These are phyloP conservation scores for Neoboletus brunneissimus DNA, from an alignment of 768 basidiomycete genomes.

Conservation along the genomic window DNA sequence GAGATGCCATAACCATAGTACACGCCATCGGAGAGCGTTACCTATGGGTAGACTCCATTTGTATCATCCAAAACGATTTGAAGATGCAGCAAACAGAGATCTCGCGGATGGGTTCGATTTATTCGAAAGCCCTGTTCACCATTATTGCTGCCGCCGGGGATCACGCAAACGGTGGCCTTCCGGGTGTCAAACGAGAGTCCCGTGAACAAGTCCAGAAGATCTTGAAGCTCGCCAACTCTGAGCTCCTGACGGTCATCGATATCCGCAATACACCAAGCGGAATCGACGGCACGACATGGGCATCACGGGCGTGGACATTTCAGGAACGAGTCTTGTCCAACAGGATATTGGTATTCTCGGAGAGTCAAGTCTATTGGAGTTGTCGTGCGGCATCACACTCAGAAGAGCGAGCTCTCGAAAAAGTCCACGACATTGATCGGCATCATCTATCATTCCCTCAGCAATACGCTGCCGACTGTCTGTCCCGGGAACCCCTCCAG, in stretches of 20 bases:
- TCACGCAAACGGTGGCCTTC: constrained; percentile 10
- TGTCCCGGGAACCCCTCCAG: not conserved
- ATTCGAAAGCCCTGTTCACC: constrained; percentile 15
- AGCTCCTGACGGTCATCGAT: not conserved
- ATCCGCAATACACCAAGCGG: not conserved
- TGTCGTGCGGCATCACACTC: constrained; percentile 5
- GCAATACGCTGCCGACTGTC: not conserved
- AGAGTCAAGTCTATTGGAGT: constrained; percentile 17
- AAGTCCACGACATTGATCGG: not conserved
- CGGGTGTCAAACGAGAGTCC: constrained; percentile 3
- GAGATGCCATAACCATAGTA: constrained; percentile 20
- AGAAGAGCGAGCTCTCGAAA: constrained; percentile 14
- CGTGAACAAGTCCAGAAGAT: constrained; percentile 5
- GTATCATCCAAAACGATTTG: constrained; percentile 19
- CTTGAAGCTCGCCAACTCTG: not conserved
- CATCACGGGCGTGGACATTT: constrained; percentile 18
- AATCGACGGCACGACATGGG: constrained; percentile 8
- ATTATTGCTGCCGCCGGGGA: constrained; percentile 16
- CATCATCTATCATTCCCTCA: not conserved
- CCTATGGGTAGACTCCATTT: constrained; percentile 26
- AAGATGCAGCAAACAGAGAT: constrained; percentile 18
- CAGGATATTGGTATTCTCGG: constrained; percentile 17
- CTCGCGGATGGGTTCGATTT: constrained; percentile 18
- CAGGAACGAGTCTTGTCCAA: constrained; percentile 17
- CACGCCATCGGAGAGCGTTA: constrained; percentile 21